Evolutionary conservation across 2,329 filamentous ascomycete genomes (phyloP), one percentile per base, ranked within the genome.

Genomic region (Hypoxylon sp.): DNA sequence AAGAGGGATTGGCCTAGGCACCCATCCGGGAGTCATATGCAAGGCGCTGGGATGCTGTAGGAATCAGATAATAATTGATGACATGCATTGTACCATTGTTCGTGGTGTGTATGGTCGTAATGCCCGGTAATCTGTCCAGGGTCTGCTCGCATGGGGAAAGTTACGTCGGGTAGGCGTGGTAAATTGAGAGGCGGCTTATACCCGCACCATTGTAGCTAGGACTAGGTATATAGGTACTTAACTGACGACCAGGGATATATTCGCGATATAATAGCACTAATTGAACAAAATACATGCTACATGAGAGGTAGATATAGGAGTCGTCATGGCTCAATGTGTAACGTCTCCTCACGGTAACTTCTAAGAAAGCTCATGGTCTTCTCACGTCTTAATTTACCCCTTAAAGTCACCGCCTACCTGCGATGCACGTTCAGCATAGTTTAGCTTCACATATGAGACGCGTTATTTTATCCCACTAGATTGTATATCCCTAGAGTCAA

Each of bases 21-120:
- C 6, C 48, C 34, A 47, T 21, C 50, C 63, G 63, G 59, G 55
- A 60, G 47, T 54, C 53, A 23, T 39, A 68, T 62, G 61, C 53
- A 64, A 64, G 47, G 51, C 61, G 58, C 52, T 48, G 16, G 16
- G 32, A 57, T 34, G 47, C 45, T 56, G 65, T 47, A 61, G 52
- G 27, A 61, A 25, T 48, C 32, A 50, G 39, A 61, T 58, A 53
- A 32, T 47, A 21, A 50, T 46, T 43, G 51, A 52, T 59, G 48
- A 37, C 41, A 50, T 55, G 30, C 34, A 50, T 48, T 37, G 45
- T 39, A 48, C 27, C 45, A 59, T 51, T 41, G 12, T 8, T 25
- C 39, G 27, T 25, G 21, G 47, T 32, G 43, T 16, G 47, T 43
- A 43, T 32, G 46, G n/a, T 37, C 21, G 39, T 37, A 51, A 54